Base-by-base conservation (phyloP, 371 early-diverging fungal genomes). In the Vairimorpha apis region DNA sequence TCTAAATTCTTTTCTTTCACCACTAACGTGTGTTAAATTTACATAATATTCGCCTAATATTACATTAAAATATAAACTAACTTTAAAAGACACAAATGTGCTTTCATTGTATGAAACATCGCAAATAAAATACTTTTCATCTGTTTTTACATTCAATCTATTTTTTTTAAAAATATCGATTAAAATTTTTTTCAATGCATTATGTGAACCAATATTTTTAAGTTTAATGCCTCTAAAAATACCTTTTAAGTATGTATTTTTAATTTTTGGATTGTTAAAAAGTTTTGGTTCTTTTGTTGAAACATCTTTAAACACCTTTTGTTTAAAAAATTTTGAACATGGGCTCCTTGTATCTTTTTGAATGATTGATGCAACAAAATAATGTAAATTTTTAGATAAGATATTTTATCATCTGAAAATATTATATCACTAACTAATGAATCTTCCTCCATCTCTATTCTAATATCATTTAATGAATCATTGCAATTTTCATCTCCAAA, bases 11-110 rank as follows among this genome's bases (percentile, higher is more conserved):
- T 47, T 25, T 45, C 23, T 65, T 12, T 72, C 66, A 13, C 67
- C 70, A 62, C 44, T 71, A 23, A 75, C 27, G 25, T 51, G 45
- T 16, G 53, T 74, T 14, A 77, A 21, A 43, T 49, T 49, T 33
- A 80, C 1, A 51, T 75, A 76, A 38, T 74, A 74, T 38, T 77
- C 70, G 3, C 49, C 45, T 14, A 80, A 38, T 49, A 80, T 43
- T 23, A 76, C 68, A 72, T 80, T 80, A 58, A 44, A 80, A 66
- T 77, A 80, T 65, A 77, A 47, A 2, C 76, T 56, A 27, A 80
- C 43, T 47, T 75, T 80, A 66, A 80, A 80, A 21, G 74, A 37
- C 38, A 45, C 43, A 51, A 7, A 41, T 14, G 4, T 27, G 8
- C 27, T 53, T 14, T 23, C 12, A 29, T 29, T 53, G 21, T 66